Conservation (phyloP, 805 yeast species). For the Ogataea paraovalis region DNA sequence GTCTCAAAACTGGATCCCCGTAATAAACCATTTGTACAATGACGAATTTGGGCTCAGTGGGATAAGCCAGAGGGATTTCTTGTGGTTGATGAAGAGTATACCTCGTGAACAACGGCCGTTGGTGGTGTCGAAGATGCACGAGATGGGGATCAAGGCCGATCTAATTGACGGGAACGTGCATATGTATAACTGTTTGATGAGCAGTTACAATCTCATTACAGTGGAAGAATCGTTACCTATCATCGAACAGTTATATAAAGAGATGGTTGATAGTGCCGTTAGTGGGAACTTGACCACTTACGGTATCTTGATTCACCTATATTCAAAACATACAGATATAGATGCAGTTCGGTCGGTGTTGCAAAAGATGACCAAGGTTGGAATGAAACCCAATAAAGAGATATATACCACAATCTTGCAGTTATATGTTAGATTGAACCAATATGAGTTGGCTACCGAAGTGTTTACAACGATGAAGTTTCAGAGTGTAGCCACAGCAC, state of each 20-base stretch:
- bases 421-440: conserved; percentile 50
- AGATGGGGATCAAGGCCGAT: conserved; percentile 34
- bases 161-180: conserved; percentile 27
- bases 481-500: conserved; percentile 58
- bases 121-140: conserved; percentile 35
- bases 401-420: conserved; percentile 58
- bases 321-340: conserved; percentile 38
- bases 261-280: conserved; percentile 24
- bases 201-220: conserved; percentile 21
- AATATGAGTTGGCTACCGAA: conserved; percentile 59
- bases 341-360: conserved; percentile 36
- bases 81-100: conserved; percentile 35
- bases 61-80: conserved; percentile 32
- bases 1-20: conserved; percentile 45
- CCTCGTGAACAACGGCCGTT: conserved; percentile 36
- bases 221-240: conserved; percentile 17
- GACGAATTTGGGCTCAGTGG: conserved; percentile 35
- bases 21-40: conserved; percentile 32
- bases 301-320: conserved; percentile 42
- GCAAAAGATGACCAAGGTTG: conserved; percentile 35
- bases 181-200: conserved; percentile 36
- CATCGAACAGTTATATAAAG: conserved; percentile 33
- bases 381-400: conserved; percentile 39
- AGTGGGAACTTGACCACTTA: conserved; percentile 37
- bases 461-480: conserved; percentile 86